Evolutionary conservation across 768 basidiomycete species (phyloP).

Genomic region (Hemileccinum rubropunctum): DNA sequence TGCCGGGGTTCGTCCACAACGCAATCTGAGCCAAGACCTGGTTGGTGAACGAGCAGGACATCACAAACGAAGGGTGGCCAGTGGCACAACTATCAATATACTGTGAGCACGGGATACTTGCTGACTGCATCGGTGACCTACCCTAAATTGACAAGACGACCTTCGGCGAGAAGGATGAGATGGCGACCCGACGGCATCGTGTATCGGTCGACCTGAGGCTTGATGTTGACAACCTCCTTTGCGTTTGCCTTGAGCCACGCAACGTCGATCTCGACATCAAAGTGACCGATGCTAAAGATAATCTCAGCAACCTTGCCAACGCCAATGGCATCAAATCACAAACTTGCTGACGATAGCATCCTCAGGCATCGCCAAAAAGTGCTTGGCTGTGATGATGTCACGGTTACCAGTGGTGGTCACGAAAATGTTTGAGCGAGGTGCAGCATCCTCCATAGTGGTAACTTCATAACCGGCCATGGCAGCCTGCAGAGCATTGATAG

Average conservation of each 20-base stretch:
- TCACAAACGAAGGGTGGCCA: slow-evolving; percentile 98
- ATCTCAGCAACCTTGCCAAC: slow-evolving; percentile 7
- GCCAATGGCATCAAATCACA: slow-evolving; percentile 29
- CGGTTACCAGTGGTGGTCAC: slow-evolving; percentile 99
- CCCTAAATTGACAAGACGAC: slow-evolving; percentile 99
- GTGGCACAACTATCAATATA: slow-evolving; percentile 72
- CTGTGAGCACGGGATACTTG: slow-evolving; percentile 4
- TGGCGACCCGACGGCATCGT: slow-evolving; percentile 92
- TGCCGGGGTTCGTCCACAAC: slow-evolving; percentile 89
- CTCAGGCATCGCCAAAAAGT: slow-evolving; percentile 94
- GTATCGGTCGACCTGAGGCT: slow-evolving; percentile 98
- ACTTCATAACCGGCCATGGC: slow-evolving; percentile 99
- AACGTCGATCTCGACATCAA: slow-evolving; percentile 92
- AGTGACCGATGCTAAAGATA: slow-evolving; percentile 72
- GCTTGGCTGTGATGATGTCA: slow-evolving; percentile 91
- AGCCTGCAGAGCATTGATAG: slow-evolving; percentile 99
- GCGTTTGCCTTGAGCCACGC: slow-evolving; percentile 98
- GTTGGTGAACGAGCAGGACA: slow-evolving; percentile 99
- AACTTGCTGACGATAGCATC: slow-evolving; percentile 99
- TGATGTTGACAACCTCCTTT: slow-evolving; percentile 79
- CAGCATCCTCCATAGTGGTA: slow-evolving; percentile 97
- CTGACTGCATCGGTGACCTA: slow-evolving; percentile 31
- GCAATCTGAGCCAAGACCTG: slow-evolving; percentile 98
- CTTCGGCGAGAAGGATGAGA: slow-evolving; percentile 96
- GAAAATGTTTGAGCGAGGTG: slow-evolving; percentile 84